These are phyloP conservation scores for Cladosporium sp. DNA, from an alignment of 2,329 filamentous ascomycete genomes.

Conservation along the genomic window DNA sequence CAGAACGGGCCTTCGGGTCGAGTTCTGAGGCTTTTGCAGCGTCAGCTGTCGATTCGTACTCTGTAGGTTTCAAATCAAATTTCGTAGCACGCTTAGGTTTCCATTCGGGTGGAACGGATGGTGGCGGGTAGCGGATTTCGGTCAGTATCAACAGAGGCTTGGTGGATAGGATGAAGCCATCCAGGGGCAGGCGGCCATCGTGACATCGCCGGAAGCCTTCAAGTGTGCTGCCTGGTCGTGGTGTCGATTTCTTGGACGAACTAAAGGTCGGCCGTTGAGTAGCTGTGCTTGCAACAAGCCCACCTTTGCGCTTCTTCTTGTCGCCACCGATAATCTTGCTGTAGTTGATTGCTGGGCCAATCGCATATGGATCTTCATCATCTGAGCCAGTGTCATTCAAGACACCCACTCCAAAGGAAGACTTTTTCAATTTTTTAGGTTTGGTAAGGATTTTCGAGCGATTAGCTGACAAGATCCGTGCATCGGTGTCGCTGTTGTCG, in stretches of 20 bases:
- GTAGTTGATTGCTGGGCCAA: slow-evolving; percentile 86
- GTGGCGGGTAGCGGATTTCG: slow-evolving; percentile 57
- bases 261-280: slow-evolving; percentile 65
- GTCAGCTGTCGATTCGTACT: slow-evolving; percentile 66
- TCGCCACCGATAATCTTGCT: slow-evolving; percentile 76
- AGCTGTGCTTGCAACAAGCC: slow-evolving; percentile 23
- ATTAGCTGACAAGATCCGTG: slow-evolving; percentile 27
- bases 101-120: slow-evolving; percentile 70
- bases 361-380: slow-evolving; percentile 89
- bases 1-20: slow-evolving; percentile 71
- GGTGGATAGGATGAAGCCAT: slow-evolving; percentile 71
- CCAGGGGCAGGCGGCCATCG: slow-evolving; percentile 74
- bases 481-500: slow-evolving; percentile 30
- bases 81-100: slow-evolving; percentile 53
- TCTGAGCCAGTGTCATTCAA: slow-evolving; percentile 92
- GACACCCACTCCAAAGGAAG: slow-evolving; percentile 81
- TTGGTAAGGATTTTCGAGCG: slow-evolving; percentile 31
- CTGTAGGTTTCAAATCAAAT: slow-evolving; percentile 23
- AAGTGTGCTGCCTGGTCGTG: slow-evolving; percentile 17
- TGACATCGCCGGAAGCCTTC: slow-evolving; percentile 66
- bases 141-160: slow-evolving; percentile 39
- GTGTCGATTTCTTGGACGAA: slow-evolving; percentile 55
- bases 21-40: slow-evolving; percentile 72
- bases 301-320: slow-evolving; percentile 55
- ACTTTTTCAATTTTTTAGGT: slow-evolving; percentile 52